phyloP scores from a whole-genome alignment of 768 basidiomycete genomes.

The Leccinum subgranulosum region DNA sequence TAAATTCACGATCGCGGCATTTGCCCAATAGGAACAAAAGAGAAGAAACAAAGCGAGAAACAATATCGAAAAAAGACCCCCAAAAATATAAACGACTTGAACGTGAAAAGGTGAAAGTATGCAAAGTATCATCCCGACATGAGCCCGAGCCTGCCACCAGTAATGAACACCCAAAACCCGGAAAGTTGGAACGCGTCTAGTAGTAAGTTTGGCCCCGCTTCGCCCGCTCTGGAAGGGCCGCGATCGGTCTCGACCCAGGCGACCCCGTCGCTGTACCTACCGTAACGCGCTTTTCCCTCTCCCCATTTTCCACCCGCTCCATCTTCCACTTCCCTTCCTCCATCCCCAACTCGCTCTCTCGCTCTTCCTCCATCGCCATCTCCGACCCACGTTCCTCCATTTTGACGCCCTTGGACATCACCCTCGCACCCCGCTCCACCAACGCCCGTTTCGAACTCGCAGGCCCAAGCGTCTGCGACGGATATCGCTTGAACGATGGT shows the following conservation, averaged over 20 bases:
- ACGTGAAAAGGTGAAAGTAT: neutral
- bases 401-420: slow-evolving; percentile 12
- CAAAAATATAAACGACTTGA: neutral
- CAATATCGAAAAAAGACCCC: neutral
- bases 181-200: neutral
- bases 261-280: slow-evolving; percentile 19
- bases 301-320: neutral
- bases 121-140: neutral
- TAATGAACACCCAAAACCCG: neutral
- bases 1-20: no score
- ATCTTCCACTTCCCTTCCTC: neutral
- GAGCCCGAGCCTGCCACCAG: neutral
- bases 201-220: slow-evolving; percentile 15
- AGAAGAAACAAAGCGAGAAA: no score
- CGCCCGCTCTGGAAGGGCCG: slow-evolving; percentile 30
- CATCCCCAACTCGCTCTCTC: neutral
- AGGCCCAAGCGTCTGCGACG: slow-evolving; percentile 71
- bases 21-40: no score
- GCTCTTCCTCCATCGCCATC: neutral
- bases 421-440: slow-evolving; percentile 29
- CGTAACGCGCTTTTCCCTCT: neutral
- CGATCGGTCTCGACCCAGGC: slow-evolving; percentile 25
- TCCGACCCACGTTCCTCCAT: neutral
- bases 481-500: slow-evolving; percentile 70
- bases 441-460: slow-evolving; percentile 51